Percentiles rank a stretch among this genome's conserved stretches.
Evolutionary conservation across 78 protist genomes (phyloP).

Genomic region (Polysphondylium violaceum): DNA sequence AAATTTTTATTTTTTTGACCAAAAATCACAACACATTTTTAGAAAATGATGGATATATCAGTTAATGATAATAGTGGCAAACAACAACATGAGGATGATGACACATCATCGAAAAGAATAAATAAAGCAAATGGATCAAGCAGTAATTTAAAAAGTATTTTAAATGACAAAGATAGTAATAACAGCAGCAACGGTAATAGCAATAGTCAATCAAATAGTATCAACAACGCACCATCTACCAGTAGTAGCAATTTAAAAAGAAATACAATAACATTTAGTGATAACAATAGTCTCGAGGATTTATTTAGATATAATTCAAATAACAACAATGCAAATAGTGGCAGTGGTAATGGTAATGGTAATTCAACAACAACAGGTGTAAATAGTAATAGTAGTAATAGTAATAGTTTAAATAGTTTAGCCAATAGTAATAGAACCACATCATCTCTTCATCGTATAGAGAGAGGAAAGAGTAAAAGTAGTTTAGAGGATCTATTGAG

Average conservation of each 20-base stretch:
- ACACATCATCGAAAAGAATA: background rate
- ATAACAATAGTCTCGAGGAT: conserved; percentile 37
- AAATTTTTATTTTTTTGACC: background rate
- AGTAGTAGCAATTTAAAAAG: background rate
- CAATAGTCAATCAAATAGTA: background rate
- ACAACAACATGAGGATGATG: too few species aligned
- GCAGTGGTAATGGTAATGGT: background rate
- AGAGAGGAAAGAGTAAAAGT: conserved; percentile 35
- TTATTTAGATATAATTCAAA: background rate
- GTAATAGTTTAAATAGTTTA: conserved; percentile 2
- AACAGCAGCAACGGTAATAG: background rate
- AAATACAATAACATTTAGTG: conserved; percentile 20
- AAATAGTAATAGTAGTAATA: background rate
- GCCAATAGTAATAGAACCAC: background rate
- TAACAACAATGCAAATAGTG: background rate
- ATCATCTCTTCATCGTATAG: conserved; percentile 44
- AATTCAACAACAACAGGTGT: background rate
- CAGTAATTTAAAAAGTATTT: conserved; percentile 42
- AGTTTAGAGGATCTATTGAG: conserved; percentile 36
- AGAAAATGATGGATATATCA: conserved; percentile 34
- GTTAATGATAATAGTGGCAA: background rate
- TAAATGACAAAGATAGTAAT: conserved; percentile 25
- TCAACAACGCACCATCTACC: background rate
- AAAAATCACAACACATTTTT: too few species aligned
- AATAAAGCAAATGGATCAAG: conserved; percentile 28